phyloP scores from a whole-genome alignment of 768 basidiomycete species.

The Boletus rex-veris region DNA sequence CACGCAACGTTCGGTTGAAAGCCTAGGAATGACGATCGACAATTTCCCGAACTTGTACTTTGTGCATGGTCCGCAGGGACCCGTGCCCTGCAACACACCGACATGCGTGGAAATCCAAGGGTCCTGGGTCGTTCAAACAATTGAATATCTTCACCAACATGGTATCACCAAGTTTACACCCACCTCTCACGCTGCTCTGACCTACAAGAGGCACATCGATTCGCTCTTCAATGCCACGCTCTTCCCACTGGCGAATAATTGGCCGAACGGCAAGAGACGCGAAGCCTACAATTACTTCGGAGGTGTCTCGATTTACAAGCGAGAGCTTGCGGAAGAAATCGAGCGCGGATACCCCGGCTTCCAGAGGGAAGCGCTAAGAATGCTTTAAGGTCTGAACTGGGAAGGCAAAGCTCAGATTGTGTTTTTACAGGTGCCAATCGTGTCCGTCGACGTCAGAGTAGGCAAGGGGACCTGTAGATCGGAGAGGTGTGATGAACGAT shows the following conservation, averaged over 20 bases:
- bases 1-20: background rate
- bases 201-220: conserved; percentile 7
- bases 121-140: conserved; percentile 10
- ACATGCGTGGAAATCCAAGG: conserved; percentile 9
- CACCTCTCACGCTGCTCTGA: conserved; percentile 5
- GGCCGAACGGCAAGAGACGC: background rate
- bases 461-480: too few species aligned
- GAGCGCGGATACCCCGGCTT: conserved; percentile 12
- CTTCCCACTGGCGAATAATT: conserved; percentile 2
- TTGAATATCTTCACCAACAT: conserved; percentile 5
- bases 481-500: too few species aligned
- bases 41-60: conserved; percentile 15
- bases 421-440: too few species aligned
- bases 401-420: too few species aligned
- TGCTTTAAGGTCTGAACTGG: too few species aligned
- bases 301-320: background rate
- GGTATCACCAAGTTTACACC: conserved; percentile 11
- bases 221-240: conserved; percentile 2
- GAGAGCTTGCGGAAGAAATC: conserved; percentile 12
- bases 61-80: conserved; percentile 14
- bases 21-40: conserved; percentile 12
- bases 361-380: conserved; percentile 1
- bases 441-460: too few species aligned
- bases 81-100: conserved; percentile 6
- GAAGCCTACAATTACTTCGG: conserved; percentile 5